Conservation (phyloP, 2,329 filamentous ascomycete genomes). For the Penicillium brevicompactum region DNA sequence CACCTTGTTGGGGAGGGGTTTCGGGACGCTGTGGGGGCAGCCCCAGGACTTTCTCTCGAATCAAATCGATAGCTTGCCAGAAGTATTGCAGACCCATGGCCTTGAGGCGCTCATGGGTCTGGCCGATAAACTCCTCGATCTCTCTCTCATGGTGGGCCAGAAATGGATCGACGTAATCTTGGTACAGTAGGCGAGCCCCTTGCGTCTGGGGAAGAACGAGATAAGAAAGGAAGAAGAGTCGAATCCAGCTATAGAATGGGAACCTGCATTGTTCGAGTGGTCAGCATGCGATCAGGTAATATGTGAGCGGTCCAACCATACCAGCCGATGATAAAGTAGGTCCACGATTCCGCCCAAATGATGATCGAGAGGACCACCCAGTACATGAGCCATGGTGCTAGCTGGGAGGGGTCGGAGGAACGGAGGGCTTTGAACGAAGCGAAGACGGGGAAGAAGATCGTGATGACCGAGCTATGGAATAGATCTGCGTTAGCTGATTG, state of each 20-base stretch:
- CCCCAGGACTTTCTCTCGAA: constrained; percentile 78
- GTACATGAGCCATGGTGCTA: constrained; percentile 99
- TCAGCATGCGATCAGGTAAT: constrained; percentile 3
- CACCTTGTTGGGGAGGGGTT: constrained; percentile 43
- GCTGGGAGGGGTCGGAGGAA: constrained; percentile 81
- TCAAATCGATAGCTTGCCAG: constrained; percentile 68
- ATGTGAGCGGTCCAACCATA: constrained; percentile 36
- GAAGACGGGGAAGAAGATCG: constrained; percentile 92
- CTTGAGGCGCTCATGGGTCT: constrained; percentile 76
- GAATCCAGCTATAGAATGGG: constrained; percentile 91
- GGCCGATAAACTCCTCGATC: constrained; percentile 88
- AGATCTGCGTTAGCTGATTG: constrained; percentile 14
- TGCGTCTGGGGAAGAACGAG: constrained; percentile 98
- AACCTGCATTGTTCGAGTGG: constrained; percentile 56
- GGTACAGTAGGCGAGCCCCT: constrained; percentile 83
- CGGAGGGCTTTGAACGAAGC: constrained; percentile 98
- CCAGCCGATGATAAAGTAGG: constrained; percentile 84
- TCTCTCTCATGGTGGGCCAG: constrained; percentile 80
- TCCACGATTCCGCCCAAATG: constrained; percentile 82
- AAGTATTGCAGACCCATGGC: constrained; percentile 75
- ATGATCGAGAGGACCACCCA: constrained; percentile 89
- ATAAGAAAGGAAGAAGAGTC: constrained; percentile 84
- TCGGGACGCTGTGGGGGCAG: constrained; percentile 63
- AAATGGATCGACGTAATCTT: constrained; percentile 83
- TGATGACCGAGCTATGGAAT: constrained; percentile 70